Evolutionary conservation across 148 eudicot genomes (phyloP).

Genomic region (Rhododendron ferrugineum): DNA sequence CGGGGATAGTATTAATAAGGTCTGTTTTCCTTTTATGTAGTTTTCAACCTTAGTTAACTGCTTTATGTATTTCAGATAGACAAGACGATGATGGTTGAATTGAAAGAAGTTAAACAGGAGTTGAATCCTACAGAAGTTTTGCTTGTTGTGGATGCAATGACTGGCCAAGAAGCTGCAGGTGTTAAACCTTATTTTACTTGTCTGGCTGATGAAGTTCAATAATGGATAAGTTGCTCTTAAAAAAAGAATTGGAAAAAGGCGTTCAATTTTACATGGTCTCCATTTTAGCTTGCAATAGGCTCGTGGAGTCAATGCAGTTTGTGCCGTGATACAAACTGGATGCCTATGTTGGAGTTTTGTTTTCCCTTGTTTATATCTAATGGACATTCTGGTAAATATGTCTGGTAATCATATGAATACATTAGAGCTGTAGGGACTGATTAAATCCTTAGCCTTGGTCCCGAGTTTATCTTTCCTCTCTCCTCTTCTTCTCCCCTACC

Average conservation of each 20-base stretch:
- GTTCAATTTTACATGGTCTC: not conserved
- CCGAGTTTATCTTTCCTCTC: not conserved
- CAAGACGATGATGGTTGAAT: conserved; percentile 91
- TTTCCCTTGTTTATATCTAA: not conserved
- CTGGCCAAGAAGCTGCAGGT: conserved; percentile 99
- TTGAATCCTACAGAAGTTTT: conserved; percentile 87
- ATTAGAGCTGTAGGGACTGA: not conserved
- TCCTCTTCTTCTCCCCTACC: not conserved
- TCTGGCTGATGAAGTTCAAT: not conserved
- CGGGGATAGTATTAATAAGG: not conserved
- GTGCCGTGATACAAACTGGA: not conserved
- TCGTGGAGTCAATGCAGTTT: not conserved
- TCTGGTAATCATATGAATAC: not conserved
- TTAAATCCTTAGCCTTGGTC: not conserved
- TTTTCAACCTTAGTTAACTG: not conserved
- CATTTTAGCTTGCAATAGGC: not conserved
- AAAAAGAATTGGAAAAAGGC: not conserved
- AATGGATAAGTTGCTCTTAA: not conserved
- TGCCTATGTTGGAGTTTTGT: not conserved
- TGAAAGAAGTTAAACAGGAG: conserved; percentile 79
- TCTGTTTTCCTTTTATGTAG: not conserved
- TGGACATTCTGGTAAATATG: not conserved
- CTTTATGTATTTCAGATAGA: conserved; percentile 48
- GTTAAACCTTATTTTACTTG: conserved; percentile 3
- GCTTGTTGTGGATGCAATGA: conserved; percentile 99